phyloP scores from a whole-genome alignment of 306 rosid genomes.

The Pyrus betulifolia region DNA sequence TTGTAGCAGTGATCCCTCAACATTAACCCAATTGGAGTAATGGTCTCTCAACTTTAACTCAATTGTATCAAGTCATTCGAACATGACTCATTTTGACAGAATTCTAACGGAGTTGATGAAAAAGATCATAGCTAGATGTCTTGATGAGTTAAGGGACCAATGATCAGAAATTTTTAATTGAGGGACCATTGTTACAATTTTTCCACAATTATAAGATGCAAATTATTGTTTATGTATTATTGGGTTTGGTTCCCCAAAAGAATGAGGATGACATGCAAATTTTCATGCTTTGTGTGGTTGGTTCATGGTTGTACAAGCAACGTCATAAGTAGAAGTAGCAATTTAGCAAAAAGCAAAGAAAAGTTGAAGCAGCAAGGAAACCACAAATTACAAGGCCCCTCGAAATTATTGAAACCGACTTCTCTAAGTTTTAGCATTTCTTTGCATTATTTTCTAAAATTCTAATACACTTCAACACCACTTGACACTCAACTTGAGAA shows the following conservation, averaged over 20 bases:
- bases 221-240: background rate
- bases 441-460: background rate
- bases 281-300: constrained; percentile 6
- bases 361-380: background rate
- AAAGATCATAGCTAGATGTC: fast-evolving
- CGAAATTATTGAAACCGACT: background rate
- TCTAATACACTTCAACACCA: background rate
- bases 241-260: background rate
- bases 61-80: too few relatives aligned
- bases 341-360: background rate
- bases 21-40: too few relatives aligned
- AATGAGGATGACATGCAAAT: background rate
- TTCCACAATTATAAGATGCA: background rate
- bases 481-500: too few relatives aligned
- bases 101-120: too few relatives aligned
- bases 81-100: too few relatives aligned
- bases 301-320: background rate
- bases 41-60: too few relatives aligned
- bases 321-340: background rate
- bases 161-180: too few relatives aligned
- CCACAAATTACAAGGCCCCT: constrained; percentile 7
- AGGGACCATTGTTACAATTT: too few relatives aligned
- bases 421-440: background rate
- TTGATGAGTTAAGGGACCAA: too few relatives aligned
- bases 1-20: too few relatives aligned